Conservation (phyloP, 257 asterid genomes). For the Scutellaria barbata region DNA sequence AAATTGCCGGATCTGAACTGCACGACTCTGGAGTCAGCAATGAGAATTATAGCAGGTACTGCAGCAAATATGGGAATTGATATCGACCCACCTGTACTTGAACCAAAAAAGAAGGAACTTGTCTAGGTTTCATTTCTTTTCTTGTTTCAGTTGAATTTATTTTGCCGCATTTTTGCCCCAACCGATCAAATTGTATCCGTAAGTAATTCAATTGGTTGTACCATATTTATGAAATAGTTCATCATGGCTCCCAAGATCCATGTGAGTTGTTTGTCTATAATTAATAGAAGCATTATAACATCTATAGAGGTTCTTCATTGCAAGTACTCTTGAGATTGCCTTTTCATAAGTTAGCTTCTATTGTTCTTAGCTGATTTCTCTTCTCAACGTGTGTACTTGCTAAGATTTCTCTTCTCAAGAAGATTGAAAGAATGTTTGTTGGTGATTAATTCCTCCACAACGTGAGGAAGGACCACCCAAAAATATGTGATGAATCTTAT, state of each 20-base stretch:
- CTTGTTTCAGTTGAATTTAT: neutral
- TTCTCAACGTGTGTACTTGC: no score
- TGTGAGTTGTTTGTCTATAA: no score
- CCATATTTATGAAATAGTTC: conserved; percentile 31
- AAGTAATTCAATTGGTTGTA: conserved; percentile 27
- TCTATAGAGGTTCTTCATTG: no score
- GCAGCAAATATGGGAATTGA: conserved; percentile 98
- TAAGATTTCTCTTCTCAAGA: no score
- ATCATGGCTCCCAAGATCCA: conserved; percentile 19
- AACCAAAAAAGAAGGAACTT: conserved; percentile 69
- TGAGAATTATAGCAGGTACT: conserved; percentile 98
- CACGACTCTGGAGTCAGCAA: conserved; percentile 74
- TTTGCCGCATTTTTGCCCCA: conserved; percentile 24
- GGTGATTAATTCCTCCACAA: no score
- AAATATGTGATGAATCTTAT: no score
- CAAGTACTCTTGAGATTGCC: no score
- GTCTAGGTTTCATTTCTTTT: conserved; percentile 38
- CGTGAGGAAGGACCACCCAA: no score
- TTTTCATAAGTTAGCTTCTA: no score
- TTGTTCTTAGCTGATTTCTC: no score
- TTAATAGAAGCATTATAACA: no score
- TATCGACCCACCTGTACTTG: conserved; percentile 88
- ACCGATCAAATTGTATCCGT: conserved; percentile 24
- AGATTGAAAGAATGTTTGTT: no score
- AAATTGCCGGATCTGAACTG: conserved; percentile 96